Conservation (phyloP, 768 basidiomycete genomes). For the Lactarius sp. region DNA sequence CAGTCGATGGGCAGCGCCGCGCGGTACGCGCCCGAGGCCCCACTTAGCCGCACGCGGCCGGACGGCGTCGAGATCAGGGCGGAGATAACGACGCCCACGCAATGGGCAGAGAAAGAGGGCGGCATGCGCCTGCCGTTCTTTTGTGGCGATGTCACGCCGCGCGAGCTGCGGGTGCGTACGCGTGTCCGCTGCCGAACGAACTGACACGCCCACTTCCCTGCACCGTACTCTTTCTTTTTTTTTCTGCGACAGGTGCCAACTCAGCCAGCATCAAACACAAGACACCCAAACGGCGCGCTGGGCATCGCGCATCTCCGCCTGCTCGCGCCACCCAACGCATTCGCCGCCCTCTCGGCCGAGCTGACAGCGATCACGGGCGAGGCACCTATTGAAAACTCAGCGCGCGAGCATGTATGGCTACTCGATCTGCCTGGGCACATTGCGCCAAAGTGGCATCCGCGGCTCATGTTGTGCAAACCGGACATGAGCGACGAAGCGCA, state of each 20-base stretch:
- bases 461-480: constrained; percentile 38
- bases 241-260: constrained; percentile 30
- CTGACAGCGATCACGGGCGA: constrained; percentile 48
- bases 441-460: constrained; percentile 22
- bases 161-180: constrained; percentile 45
- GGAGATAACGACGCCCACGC: constrained; percentile 45
- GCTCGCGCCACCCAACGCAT: constrained; percentile 32
- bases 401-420: constrained; percentile 17
- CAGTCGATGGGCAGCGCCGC: constrained; percentile 32
- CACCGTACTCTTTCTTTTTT: no score
- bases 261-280: constrained; percentile 41
- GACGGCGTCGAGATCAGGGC: constrained; percentile 57
- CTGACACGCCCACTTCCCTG: no score
- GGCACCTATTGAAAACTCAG: constrained; percentile 29
- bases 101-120: constrained; percentile 26
- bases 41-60: constrained; percentile 50
- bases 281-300: constrained; percentile 38
- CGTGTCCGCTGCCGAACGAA: no score
- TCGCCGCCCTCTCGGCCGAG: constrained; percentile 35
- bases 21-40: constrained; percentile 41
- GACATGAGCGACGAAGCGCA: constrained; percentile 34
- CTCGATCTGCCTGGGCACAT: constrained; percentile 12
- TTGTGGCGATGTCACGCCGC: constrained; percentile 66
- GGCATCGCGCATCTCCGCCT: constrained; percentile 50
- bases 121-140: constrained; percentile 54